Conservation (phyloP, 768 basidiomycete species). For the Mycena maculata region DNA sequence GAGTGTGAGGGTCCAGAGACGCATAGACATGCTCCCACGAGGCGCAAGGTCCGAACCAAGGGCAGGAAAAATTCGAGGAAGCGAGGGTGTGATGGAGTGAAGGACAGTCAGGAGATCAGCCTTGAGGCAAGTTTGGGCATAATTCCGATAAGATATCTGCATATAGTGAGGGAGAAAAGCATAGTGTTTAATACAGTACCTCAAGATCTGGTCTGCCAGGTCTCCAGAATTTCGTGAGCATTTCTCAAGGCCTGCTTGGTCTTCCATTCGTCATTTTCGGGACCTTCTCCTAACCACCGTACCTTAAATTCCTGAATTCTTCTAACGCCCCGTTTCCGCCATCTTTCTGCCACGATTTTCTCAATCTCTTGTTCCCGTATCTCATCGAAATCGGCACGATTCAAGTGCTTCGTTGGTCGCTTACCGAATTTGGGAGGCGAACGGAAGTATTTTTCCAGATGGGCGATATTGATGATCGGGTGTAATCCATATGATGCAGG, state of each 20-base stretch:
- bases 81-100: too few species aligned
- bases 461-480: background rate
- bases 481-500: background rate
- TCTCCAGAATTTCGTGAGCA: background rate
- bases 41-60: too few species aligned
- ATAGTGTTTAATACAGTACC: background rate
- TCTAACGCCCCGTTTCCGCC: background rate
- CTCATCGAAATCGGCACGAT: background rate
- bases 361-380: constrained; percentile 13
- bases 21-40: too few species aligned
- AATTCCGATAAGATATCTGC: too few species aligned
- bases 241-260: constrained; percentile 2
- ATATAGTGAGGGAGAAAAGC: too few species aligned
- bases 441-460: background rate
- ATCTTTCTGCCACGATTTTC: constrained; percentile 3
- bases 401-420: too few species aligned
- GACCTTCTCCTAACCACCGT: background rate
- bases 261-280: constrained; percentile 12
- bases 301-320: constrained; percentile 19
- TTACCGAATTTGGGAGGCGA: too few species aligned
- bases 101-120: too few species aligned
- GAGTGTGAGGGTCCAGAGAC: too few species aligned
- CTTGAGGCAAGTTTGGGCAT: too few species aligned
- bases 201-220: background rate
- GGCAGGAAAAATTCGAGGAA: too few species aligned